Conservation (phyloP, 1,139 yeast species). For the Hansenula anomala region DNA sequence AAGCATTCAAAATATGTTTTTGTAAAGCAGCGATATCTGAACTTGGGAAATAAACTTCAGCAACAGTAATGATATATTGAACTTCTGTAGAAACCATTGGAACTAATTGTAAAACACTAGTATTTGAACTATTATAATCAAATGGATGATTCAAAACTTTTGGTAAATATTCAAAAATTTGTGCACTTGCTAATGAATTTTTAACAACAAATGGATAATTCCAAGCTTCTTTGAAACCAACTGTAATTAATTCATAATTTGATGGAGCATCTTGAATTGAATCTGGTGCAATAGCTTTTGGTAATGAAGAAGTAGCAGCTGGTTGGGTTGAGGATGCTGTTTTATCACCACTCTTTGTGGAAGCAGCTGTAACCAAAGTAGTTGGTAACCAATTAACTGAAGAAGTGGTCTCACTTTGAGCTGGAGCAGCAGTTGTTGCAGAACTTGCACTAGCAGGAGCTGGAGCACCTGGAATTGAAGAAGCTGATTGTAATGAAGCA, state of each 20-base stretch:
- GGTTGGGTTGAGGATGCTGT: conserved; percentile 22
- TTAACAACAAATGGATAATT: conserved; percentile 70
- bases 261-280: conserved; percentile 23
- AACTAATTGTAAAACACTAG: conserved; percentile 55
- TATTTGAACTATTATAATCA: conserved; percentile 30
- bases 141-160: conserved; percentile 50
- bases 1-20: conserved; percentile 34
- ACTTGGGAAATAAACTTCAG: conserved; percentile 70
- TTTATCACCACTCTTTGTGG: conserved; percentile 5
- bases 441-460: conserved; percentile 7
- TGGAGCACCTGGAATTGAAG: conserved; percentile 1
- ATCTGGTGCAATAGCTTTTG: conserved; percentile 64
- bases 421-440: conserved; percentile 1
- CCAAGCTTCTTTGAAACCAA: conserved; percentile 67
- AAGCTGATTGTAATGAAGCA: neutral
- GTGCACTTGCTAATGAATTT: conserved; percentile 67
- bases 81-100: conserved; percentile 51
- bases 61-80: conserved; percentile 65
- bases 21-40: conserved; percentile 40
- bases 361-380: conserved; percentile 3
- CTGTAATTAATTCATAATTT: conserved; percentile 50
- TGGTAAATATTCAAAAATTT: conserved; percentile 70
- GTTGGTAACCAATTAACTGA: conserved; percentile 2
- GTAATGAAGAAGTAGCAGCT: conserved; percentile 50
- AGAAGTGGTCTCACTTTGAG: neutral